These are phyloP conservation scores for Lasiosphaeriaceae sp. DNA, from an alignment of 495 filamentous ascomycete genomes.

Conservation along the genomic window DNA sequence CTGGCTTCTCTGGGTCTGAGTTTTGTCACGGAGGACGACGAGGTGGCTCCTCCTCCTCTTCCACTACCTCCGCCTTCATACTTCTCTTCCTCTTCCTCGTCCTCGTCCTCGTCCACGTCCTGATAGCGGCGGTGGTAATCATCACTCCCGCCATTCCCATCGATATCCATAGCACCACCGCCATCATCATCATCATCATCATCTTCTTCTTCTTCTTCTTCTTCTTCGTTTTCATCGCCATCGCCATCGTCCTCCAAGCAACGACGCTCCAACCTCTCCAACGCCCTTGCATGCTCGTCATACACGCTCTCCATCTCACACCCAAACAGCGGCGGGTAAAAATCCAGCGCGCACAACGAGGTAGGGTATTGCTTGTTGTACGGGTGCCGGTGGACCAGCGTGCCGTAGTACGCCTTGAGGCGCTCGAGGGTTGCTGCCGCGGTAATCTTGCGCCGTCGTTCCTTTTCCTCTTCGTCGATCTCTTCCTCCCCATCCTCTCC, in stretches of 20 bases:
- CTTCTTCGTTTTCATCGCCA: not conserved
- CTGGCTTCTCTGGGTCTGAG: not conserved
- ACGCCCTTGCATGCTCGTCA: slow-evolving; percentile 18
- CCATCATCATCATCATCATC: not conserved
- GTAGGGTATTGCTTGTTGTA: slow-evolving; percentile 27
- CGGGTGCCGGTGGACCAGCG: slow-evolving; percentile 37
- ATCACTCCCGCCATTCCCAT: not conserved
- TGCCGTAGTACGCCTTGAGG: slow-evolving; percentile 30
- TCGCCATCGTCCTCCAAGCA: not conserved
- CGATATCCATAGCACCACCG: not conserved
- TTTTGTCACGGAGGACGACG: not conserved
- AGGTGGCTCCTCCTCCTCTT: not conserved
- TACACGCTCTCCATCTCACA: slow-evolving; percentile 37
- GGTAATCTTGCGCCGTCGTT: not conserved
- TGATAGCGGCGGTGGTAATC: not conserved
- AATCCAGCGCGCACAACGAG: slow-evolving; percentile 33
- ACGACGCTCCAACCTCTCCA: slow-evolving; percentile 9
- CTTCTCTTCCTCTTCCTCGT: too few species aligned
- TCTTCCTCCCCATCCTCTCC: not conserved
- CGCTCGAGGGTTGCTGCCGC: slow-evolving; percentile 18
- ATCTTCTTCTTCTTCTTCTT: not conserved
- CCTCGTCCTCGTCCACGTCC: not conserved
- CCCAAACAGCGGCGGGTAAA: slow-evolving; percentile 38
- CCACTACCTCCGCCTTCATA: too few species aligned
- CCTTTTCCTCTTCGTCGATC: slow-evolving; percentile 1